Evolutionary conservation across 176 grass and related monocot species (phyloP).

Genomic region (Phyllostachys edulis): DNA sequence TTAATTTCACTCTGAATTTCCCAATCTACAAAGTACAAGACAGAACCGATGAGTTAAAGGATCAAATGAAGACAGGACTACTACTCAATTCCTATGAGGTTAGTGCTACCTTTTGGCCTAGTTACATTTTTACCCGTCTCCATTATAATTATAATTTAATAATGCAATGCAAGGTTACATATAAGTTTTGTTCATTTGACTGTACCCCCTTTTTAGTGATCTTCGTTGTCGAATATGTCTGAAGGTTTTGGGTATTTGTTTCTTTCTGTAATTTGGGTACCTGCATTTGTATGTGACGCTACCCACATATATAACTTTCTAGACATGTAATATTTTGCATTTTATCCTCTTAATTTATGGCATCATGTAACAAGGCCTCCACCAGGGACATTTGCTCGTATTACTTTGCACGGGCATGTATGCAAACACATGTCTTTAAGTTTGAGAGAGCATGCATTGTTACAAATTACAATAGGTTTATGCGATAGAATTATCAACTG

Average conservation of each 20-base stretch:
- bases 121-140: neutral
- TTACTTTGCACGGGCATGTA: neutral
- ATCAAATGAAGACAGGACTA: conserved; percentile 87
- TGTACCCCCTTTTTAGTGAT: neutral
- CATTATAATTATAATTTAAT: neutral
- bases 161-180: neutral
- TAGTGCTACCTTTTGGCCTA: conserved; percentile 21
- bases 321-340: neutral
- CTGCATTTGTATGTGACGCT: neutral
- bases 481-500: neutral
- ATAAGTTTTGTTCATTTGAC: neutral
- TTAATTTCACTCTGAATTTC: conserved; percentile 97
- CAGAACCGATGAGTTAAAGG: conserved; percentile 65
- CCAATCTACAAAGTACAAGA: conserved; percentile 89
- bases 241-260: neutral
- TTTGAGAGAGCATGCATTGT: neutral
- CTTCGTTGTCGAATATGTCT: conserved; percentile 11
- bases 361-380: neutral
- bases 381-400: neutral
- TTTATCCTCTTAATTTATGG: neutral
- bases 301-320: neutral
- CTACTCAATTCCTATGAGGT: conserved; percentile 85
- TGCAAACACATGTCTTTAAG: neutral
- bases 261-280: neutral
- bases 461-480: neutral